Evolutionary conservation across 2,329 filamentous ascomycete genomes (phyloP).

Genomic region (Tolypocladium nubicola): DNA sequence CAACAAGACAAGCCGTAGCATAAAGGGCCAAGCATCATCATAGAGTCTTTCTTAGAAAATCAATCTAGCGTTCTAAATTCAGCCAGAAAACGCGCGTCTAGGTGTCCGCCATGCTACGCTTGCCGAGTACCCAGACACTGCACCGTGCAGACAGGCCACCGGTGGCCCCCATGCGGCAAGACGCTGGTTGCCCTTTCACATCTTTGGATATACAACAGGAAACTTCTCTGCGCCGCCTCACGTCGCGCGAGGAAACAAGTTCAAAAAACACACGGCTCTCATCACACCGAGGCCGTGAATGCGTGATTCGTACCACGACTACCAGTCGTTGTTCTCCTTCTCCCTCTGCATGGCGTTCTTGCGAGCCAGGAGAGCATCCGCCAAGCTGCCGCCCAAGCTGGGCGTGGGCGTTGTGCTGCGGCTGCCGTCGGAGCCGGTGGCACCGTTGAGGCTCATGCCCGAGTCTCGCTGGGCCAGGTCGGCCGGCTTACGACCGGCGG

Average conservation of each 20-base stretch:
- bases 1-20: not conserved
- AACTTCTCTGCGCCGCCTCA: not conserved
- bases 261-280: not conserved
- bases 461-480: constrained; percentile 63
- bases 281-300: not conserved
- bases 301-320: constrained; percentile 5
- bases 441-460: constrained; percentile 49
- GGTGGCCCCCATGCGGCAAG: not conserved
- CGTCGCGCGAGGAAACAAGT: not conserved
- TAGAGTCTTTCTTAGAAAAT: not conserved
- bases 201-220: not conserved
- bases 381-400: constrained; percentile 62
- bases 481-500: constrained; percentile 59
- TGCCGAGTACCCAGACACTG: not conserved
- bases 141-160: not conserved
- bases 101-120: not conserved
- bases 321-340: constrained; percentile 63
- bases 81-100: not conserved
- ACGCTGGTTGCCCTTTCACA: not conserved
- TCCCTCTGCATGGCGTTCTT: constrained; percentile 67
- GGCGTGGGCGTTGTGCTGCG: constrained; percentile 62
- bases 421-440: constrained; percentile 48
- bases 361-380: constrained; percentile 66
- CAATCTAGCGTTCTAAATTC: not conserved
- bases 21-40: not conserved